Evolutionary conservation across 2,329 filamentous ascomycete species (phyloP), one percentile per base, ranked within the genome.

Genomic region (Penicillium sp.): DNA sequence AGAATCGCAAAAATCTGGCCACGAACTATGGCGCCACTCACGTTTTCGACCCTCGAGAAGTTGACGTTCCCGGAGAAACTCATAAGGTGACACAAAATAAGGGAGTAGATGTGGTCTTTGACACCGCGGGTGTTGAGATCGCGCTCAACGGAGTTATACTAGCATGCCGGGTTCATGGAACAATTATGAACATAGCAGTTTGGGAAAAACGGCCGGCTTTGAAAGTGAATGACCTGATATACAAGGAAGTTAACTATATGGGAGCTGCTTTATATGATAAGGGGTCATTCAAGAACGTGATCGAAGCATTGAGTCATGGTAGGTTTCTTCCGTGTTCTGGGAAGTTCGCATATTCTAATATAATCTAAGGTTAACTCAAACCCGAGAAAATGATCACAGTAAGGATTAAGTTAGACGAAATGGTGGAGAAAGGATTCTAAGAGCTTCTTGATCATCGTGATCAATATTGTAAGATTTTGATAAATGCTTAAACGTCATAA

Each of bases 101-200:
- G 1, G 85, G 85, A 0, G 82, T 81, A 1, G 81, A 86, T 62
- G 75, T 87, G 2, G 80, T 82, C 0, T 85, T 87, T 57, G 85
- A 88, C 57, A 84, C 83, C 23, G 84, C 85, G 0, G 85, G 85
- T 7, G 82, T 86, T 22, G 76, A 80, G 18, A 73, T 73, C 0
- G 81, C 75, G 14, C 62, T 80, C 6, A 68, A 76, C 44, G 65
- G 57, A 59, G 83, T 71, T 60, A 82, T 79, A 37, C 68, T 76
- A 23, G 76, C 80, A 0, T 79, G 85, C 3, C 75, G 78, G 49
- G 75, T 78, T 0, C 75, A 81, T 35, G 85, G 85, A 0, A 82
- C 81, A 0, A 76, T 88, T 0, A 78, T 87, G 2, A 87, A 88
- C 57, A 79, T 88, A 15, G 83, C 85, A 0, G 82, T 88, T 2